phyloP scores from a whole-genome alignment of 2,329 filamentous ascomycete genomes.

The Alternaria sp. region DNA sequence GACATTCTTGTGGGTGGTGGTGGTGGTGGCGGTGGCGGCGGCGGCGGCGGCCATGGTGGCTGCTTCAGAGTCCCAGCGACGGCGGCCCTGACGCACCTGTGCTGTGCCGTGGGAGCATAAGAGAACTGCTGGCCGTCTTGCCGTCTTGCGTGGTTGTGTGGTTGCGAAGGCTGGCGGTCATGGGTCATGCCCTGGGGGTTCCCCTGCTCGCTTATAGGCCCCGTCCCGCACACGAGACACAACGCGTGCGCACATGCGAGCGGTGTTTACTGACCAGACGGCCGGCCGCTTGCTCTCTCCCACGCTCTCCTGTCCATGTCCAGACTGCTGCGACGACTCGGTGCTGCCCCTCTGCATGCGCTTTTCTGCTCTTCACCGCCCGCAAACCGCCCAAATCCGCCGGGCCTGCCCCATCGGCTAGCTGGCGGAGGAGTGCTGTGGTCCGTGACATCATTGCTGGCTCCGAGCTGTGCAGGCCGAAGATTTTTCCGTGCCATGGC shows the following conservation, averaged over 20 bases:
- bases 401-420: conserved; percentile 25
- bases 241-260: conserved; percentile 35
- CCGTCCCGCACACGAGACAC: conserved; percentile 31
- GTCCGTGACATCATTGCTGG: conserved; percentile 42
- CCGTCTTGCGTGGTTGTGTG: background rate
- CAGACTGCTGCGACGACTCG: background rate
- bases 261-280: conserved; percentile 27
- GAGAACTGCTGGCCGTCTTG: background rate
- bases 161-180: conserved; percentile 12
- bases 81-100: conserved; percentile 18
- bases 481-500: conserved; percentile 21
- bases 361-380: conserved; percentile 17
- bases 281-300: conserved; percentile 1
- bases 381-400: conserved; percentile 13
- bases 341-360: conserved; percentile 2
- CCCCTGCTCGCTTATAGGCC: conserved; percentile 30
- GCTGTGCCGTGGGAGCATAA: conserved; percentile 13
- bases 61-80: conserved; percentile 18
- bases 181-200: conserved; percentile 22
- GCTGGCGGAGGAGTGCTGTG: conserved; percentile 29
- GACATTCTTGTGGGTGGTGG: conserved; percentile 49
- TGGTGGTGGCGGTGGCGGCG: too few relatives aligned
- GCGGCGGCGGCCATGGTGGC: conserved; percentile 19
- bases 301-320: background rate
- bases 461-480: conserved; percentile 37